A percentile compares a stretch with the other conserved stretches of the same genome.
These are phyloP conservation scores for Samsoniella hepiali DNA, from an alignment of 2,329 filamentous ascomycete species.

Conservation along the genomic window DNA sequence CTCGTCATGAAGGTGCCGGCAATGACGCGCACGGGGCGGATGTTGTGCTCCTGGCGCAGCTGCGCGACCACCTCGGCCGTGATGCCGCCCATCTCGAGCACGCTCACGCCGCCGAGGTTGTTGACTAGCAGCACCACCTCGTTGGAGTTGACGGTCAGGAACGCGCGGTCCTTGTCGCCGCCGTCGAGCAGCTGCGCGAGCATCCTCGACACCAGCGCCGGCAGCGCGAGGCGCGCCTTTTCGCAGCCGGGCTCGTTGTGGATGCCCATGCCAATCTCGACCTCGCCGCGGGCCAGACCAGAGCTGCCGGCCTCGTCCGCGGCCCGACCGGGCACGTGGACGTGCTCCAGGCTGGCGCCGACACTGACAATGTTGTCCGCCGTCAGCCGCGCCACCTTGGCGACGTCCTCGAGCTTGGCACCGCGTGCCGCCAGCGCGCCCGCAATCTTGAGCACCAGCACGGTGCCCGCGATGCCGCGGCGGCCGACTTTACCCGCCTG, in stretches of 20 bases:
- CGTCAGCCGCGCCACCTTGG: slow-evolving; percentile 65
- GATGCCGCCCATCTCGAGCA: slow-evolving; percentile 69
- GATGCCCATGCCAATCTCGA: slow-evolving; percentile 73
- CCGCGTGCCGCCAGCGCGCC: slow-evolving; percentile 78
- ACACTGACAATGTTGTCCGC: slow-evolving; percentile 79
- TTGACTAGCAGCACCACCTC: slow-evolving; percentile 71
- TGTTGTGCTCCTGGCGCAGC: slow-evolving; percentile 53
- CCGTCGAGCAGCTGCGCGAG: slow-evolving; percentile 65
- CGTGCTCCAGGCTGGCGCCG: slow-evolving; percentile 80
- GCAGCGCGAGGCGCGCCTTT: slow-evolving; percentile 49
- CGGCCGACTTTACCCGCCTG: slow-evolving; percentile 89
- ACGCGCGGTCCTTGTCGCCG: slow-evolving; percentile 66
- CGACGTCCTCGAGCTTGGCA: slow-evolving; percentile 64
- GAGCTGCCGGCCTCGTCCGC: slow-evolving; percentile 50
- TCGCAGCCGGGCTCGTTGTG: slow-evolving; percentile 66
- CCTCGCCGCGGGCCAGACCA: slow-evolving; percentile 51
- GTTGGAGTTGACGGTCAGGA: slow-evolving; percentile 58
- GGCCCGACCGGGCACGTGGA: slow-evolving; percentile 82
- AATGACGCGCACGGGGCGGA: slow-evolving; percentile 62
- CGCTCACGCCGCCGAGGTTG: slow-evolving; percentile 71
- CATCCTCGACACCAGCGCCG: slow-evolving; percentile 61
- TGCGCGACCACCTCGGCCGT: slow-evolving; percentile 65
- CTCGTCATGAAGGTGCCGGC: slow-evolving; percentile 76
- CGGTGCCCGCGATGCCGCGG: slow-evolving; percentile 86
- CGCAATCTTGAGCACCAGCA: slow-evolving; percentile 85